Conservation (phyloP, 176 grass and related monocot species). For the Triticum timopheevii region DNA sequence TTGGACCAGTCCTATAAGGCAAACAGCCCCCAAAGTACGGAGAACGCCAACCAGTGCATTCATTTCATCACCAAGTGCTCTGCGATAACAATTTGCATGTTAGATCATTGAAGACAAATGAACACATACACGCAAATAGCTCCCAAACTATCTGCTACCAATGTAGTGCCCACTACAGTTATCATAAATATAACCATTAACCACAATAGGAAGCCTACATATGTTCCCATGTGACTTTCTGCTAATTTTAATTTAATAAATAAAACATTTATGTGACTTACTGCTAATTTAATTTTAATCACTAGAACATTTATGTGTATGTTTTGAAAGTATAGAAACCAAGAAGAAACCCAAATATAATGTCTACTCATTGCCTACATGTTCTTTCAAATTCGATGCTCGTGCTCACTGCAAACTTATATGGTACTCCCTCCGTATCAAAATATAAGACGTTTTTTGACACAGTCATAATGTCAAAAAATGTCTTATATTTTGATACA, state of each 20-base stretch:
- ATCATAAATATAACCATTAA: not conserved
- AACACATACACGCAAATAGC: not conserved
- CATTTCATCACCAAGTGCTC: not conserved
- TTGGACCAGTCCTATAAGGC: not conserved
- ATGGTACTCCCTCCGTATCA: too few species aligned
- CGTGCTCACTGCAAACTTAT: not conserved
- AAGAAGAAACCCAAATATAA: not conserved
- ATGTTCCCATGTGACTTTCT: not conserved
- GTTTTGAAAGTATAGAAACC: not conserved
- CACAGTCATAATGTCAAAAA: too few species aligned
- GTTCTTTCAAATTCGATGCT: not conserved
- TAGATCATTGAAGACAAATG: not conserved
- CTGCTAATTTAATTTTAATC: not conserved
- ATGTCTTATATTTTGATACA: too few species aligned
- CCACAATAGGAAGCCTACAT: not conserved
- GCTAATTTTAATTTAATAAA: not conserved
- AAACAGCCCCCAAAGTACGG: not conserved
- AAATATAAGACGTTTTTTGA: too few species aligned
- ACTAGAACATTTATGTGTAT: not conserved
- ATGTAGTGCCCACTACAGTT: not conserved
- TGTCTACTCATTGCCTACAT: not conserved
- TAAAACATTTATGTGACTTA: not conserved
- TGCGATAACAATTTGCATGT: not conserved
- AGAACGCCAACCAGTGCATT: not conserved
- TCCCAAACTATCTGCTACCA: not conserved